phyloP scores from a whole-genome alignment of 768 basidiomycete genomes.

The Lentinula raphanica region DNA sequence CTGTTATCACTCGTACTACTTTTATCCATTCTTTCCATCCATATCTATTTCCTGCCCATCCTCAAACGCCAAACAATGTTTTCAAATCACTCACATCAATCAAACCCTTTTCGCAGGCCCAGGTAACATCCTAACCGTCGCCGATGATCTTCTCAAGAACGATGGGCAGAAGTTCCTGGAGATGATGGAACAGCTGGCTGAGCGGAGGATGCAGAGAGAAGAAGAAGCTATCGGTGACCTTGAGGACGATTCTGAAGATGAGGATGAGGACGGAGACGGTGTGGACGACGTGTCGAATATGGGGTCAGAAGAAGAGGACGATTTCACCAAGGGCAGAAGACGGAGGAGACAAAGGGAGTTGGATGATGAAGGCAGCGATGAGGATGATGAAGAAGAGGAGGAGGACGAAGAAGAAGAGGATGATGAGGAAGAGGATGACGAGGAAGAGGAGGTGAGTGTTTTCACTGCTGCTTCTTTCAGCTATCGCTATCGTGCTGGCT shows the following conservation, averaged over 20 bases:
- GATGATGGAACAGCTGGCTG: constrained; percentile 99
- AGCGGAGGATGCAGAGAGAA: constrained; percentile 82
- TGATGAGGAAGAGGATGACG: constrained; percentile 46
- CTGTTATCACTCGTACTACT: background rate
- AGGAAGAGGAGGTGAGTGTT: constrained; percentile 39
- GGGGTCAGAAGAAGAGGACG: constrained; percentile 20
- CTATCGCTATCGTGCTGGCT: too few relatives aligned
- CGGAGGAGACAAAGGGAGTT: constrained; percentile 34
- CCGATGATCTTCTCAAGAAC: constrained; percentile 97
- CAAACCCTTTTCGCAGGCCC: constrained; percentile 44
- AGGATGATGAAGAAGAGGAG: constrained; percentile 47
- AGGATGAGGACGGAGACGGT: constrained; percentile 58
- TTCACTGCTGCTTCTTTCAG: background rate
- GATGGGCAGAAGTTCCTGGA: constrained; percentile 98
- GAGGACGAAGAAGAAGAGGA: constrained; percentile 46
- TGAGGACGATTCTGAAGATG: constrained; percentile 39
- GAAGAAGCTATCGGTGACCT: constrained; percentile 21
- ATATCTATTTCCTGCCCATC: background rate
- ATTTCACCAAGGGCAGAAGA: constrained; percentile 47
- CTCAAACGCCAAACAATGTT: background rate
- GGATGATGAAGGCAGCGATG: constrained; percentile 41
- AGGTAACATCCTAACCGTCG: constrained; percentile 96
- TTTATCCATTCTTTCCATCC: constrained; percentile 11
- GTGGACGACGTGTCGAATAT: constrained; percentile 61
- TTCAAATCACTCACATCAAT: background rate